phyloP scores from a whole-genome alignment of 2,329 filamentous ascomycete genomes.

The Penicillium concentricum region DNA sequence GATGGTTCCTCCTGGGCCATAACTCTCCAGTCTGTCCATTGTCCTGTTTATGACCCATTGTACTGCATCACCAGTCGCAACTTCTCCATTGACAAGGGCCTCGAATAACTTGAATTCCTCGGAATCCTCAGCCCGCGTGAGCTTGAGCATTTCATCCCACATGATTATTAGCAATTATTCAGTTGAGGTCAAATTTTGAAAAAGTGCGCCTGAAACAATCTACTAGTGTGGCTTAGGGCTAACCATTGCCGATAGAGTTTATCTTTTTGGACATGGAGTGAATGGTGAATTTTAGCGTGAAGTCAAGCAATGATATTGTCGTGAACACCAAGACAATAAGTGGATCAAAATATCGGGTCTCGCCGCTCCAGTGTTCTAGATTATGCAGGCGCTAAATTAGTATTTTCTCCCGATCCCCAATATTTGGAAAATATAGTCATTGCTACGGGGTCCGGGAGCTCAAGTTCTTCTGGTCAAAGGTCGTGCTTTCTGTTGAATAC shows the following conservation, averaged over 20 bases:
- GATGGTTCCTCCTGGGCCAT: not conserved
- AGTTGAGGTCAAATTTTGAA: not conserved
- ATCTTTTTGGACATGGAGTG: not conserved
- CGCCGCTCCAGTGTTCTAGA: not conserved
- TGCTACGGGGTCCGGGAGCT: not conserved
- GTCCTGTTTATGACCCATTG: slow-evolving; percentile 1
- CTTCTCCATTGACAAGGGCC: not conserved
- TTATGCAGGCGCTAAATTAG: not conserved
- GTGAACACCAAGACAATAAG: not conserved
- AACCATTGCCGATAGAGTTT: not conserved
- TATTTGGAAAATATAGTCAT: not conserved
- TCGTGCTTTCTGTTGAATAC: not conserved
- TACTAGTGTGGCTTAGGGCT: not conserved
- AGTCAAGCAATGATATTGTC: too few relatives aligned
- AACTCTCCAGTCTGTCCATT: slow-evolving; percentile 3
- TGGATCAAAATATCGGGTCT: not conserved
- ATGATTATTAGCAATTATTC: not conserved
- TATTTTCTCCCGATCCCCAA: not conserved
- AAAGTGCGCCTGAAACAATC: not conserved
- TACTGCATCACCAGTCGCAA: not conserved
- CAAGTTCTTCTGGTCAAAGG: not conserved
- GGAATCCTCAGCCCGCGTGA: not conserved
- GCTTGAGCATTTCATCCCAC: not conserved
- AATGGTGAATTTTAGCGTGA: too few relatives aligned
- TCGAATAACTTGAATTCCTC: not conserved